phyloP scores from a whole-genome alignment of 2,329 filamentous ascomycete genomes.

The Boeremia lycopersici region DNA sequence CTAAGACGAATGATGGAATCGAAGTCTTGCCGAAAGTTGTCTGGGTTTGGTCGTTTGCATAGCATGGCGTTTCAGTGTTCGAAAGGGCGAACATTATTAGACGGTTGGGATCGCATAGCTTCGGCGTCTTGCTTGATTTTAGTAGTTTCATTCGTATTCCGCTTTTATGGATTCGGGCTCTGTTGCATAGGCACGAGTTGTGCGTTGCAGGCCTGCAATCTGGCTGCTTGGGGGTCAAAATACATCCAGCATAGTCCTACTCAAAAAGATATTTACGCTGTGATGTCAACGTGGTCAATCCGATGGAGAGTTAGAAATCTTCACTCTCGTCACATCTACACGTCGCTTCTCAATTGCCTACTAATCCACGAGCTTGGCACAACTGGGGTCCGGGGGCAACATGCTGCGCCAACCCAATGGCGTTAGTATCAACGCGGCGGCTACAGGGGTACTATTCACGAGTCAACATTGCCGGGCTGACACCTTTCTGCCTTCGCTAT shows the following conservation, averaged over 20 bases:
- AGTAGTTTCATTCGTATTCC: neutral
- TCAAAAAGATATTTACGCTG: neutral
- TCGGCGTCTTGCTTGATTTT: slow-evolving; percentile 7
- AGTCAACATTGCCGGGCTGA: slow-evolving; percentile 10
- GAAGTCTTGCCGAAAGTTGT: neutral
- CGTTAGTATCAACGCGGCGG: slow-evolving; percentile 1
- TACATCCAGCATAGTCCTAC: neutral
- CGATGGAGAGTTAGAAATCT: too few relatives aligned
- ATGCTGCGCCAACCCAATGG: neutral
- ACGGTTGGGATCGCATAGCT: slow-evolving; percentile 15
- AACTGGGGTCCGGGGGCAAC: slow-evolving; percentile 5
- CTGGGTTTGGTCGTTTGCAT: slow-evolving; percentile 1
- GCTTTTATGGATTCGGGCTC: neutral
- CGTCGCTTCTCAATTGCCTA: too few relatives aligned
- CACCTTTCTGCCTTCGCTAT: slow-evolving; percentile 15
- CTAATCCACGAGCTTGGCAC: too few relatives aligned
- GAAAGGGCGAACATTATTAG: slow-evolving; percentile 36
- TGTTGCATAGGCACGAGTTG: neutral
- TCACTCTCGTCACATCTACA: too few relatives aligned
- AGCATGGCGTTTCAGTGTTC: slow-evolving; percentile 9
- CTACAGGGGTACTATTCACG: slow-evolving; percentile 8
- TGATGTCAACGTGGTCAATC: too few relatives aligned
- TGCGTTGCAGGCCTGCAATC: neutral
- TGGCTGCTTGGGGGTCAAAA: neutral
- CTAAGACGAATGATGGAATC: neutral